Conservation (phyloP, 352 stramenopile species). For the Thraustochytrium striatum region DNA sequence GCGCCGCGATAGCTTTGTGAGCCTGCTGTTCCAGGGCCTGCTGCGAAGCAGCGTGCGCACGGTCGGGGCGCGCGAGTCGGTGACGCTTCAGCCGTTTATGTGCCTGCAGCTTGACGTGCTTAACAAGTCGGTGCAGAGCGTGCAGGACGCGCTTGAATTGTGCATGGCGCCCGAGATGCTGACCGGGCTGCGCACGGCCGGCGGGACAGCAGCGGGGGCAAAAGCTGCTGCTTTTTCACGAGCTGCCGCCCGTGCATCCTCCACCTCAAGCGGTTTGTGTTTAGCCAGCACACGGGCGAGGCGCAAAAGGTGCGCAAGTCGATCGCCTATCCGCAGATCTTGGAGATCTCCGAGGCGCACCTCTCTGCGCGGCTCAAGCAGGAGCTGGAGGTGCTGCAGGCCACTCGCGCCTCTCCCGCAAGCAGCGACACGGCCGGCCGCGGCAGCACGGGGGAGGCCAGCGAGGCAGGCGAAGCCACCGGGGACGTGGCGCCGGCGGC, state of each 20-base stretch:
- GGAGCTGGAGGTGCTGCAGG: conserved; percentile 4
- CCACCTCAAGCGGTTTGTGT: conserved; percentile 46
- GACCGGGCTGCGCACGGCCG: conserved; percentile 19
- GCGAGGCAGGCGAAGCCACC: background rate
- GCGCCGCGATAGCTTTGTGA: conserved; percentile 3
- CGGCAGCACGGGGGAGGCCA: background rate
- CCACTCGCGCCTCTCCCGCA: background rate
- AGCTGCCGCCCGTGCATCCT: conserved; percentile 26
- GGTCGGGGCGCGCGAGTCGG: conserved; percentile 5
- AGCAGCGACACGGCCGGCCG: background rate
- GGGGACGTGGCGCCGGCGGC: background rate
- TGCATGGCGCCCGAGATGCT: conserved; percentile 43
- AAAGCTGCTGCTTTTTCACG: conserved; percentile 38
- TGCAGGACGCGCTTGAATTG: conserved; percentile 26
- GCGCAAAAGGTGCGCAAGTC: conserved; percentile 23
- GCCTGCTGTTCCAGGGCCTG: conserved; percentile 14
- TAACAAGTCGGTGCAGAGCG: conserved; percentile 10
- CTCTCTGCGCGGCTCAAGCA: background rate
- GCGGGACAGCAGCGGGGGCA: conserved; percentile 13
- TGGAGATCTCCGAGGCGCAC: conserved; percentile 27
- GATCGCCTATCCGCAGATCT: background rate
- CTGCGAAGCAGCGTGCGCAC: conserved; percentile 36
- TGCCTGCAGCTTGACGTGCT: conserved; percentile 45
- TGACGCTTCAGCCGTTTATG: conserved; percentile 45
- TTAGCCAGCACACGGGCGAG: conserved; percentile 17